phyloP scores from a whole-genome alignment of 768 basidiomycete genomes.

The Fomitopsis pulvina region DNA sequence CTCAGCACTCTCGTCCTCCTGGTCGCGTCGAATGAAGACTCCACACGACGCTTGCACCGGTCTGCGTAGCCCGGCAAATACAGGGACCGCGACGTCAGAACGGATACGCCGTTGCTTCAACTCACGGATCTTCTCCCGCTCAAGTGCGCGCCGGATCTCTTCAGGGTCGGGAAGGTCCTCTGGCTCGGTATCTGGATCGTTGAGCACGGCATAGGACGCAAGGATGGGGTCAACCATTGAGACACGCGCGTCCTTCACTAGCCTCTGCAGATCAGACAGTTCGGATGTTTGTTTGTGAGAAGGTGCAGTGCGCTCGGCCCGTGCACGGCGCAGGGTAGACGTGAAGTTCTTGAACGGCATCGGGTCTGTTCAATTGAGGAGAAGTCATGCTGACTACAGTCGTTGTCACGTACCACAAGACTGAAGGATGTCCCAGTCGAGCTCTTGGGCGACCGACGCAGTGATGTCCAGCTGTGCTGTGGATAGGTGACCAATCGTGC shows the following conservation, averaged over 20 bases:
- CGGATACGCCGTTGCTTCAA: slow-evolving; percentile 48
- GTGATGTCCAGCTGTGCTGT: slow-evolving; percentile 40
- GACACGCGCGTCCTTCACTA: slow-evolving; percentile 47
- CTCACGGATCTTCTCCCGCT: slow-evolving; percentile 47
- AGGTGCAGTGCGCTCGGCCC: slow-evolving; percentile 33
- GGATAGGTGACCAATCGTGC: slow-evolving; percentile 32
- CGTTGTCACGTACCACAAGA: slow-evolving; percentile 40
- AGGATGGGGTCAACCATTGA: slow-evolving; percentile 44
- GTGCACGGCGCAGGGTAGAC: slow-evolving; percentile 26
- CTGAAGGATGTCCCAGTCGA: slow-evolving; percentile 60
- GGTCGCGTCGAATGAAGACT: slow-evolving; percentile 49
- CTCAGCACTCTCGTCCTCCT: slow-evolving; percentile 54
- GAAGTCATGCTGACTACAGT: neutral
- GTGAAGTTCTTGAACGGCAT: slow-evolving; percentile 44
- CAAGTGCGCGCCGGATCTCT: slow-evolving; percentile 35
- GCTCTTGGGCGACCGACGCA: slow-evolving; percentile 37
- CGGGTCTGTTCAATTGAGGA: slow-evolving; percentile 37
- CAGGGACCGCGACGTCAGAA: slow-evolving; percentile 14
- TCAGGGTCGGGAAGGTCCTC: slow-evolving; percentile 35
- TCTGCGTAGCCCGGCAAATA: slow-evolving; percentile 14
- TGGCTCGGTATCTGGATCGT: slow-evolving; percentile 30
- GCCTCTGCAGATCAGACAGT: slow-evolving; percentile 48
- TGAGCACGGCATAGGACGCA: slow-evolving; percentile 21
- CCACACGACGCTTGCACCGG: slow-evolving; percentile 25
- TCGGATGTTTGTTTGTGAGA: slow-evolving; percentile 34